Evolutionary conservation across 768 basidiomycete genomes (phyloP), one percentile per base, ranked within the genome.

Genomic region (Auriscalpium microsporum): DNA sequence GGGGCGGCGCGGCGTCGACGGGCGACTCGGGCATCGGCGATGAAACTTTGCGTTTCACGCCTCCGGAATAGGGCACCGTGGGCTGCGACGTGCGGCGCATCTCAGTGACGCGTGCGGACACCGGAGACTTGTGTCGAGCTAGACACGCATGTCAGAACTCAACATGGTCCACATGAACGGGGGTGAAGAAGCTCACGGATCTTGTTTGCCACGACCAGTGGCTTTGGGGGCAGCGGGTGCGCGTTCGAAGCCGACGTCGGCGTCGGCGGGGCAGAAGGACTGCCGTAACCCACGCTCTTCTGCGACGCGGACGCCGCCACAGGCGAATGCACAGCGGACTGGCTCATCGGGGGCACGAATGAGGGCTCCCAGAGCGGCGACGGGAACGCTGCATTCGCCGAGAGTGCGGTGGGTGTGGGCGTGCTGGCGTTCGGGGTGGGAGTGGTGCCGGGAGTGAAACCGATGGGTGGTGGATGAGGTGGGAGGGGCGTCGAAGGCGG

Each of bases 1-100:
- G 28, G 4, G 28, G 28, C 28, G 28, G 28, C 28, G 28, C 28
- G 42, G 56, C 19, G 8, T 36, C 19, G n/a, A 17, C 45, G 38
- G 11, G 9, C 28, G 35, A 19, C 55, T 53, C 10, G 47, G 35
- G 48, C 55, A 53, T 51, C 17, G 60, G 60, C 13, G 54, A 52
- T 3, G 58, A 56, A 14, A 55, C 58, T 38, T 56, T 61, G 13
- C 60, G 60, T 46, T 61, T 61, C 23, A 47, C 38, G 13, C 59
- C 59, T 36, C 49, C 10, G 7, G 11, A 3, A 8, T 9, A 4
- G 4, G 21, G 46, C 11, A 21, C 46, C 46, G 11, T 16, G 42
- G 42, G 42, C 14, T 13, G 46, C 46, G 46, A 48, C 28, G 19
- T n/a, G 3, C 47, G 47, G 10, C 47, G 47, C 28, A 16, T n/a